Evolutionary conservation across 2,329 filamentous ascomycete genomes (phyloP), one percentile per base, ranked within the genome.

Genomic region (Paecilomyces formosus): DNA sequence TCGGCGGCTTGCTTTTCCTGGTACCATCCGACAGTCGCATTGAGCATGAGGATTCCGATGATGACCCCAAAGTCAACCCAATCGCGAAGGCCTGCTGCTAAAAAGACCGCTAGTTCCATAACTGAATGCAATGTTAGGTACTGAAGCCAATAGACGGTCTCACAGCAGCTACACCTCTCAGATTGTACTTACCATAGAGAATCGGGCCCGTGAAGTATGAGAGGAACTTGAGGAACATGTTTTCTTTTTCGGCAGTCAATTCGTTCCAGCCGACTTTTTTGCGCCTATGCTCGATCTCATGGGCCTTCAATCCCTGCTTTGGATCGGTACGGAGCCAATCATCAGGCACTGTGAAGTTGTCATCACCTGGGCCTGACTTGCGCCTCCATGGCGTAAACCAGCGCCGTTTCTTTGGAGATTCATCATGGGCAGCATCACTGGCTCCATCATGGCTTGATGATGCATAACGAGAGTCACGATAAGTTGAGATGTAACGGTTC

Each of bases 31-130:
- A 89, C 86, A 65, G 85, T 77, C 61, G 86, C 87, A 76, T 89
- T 89, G 61, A 89, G 84, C 70, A 86, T 68, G 58, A 89, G 77
- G 72, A 89, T 89, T 77, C 82, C 87, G 66, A 86, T 82, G 71
- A 89, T 89, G 73, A 89, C 85, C 80, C 85, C 86, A 65, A 88
- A 82, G 75, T 89, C 87, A 63, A 88, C 79, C 86, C 86, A 89
- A 73, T 88, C 85, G 67, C 81, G 80, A 61, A 89, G 83, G 80
- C 86, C 87, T 67, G 84, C 84, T 62, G 87, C 85, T 66, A 89
- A 78, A 59, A 88, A 75, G 67, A 86, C 86, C 74, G 87, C 87
- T 68, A 87, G 70, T 80, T 89, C 86, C 87, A 89, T 89, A 68
- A 88, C 61, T 62, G 31, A 26, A 22, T 8, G 22, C 13, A 9